These are phyloP conservation scores for Imleria badia DNA, from an alignment of 768 basidiomycete species.

Conservation along the genomic window DNA sequence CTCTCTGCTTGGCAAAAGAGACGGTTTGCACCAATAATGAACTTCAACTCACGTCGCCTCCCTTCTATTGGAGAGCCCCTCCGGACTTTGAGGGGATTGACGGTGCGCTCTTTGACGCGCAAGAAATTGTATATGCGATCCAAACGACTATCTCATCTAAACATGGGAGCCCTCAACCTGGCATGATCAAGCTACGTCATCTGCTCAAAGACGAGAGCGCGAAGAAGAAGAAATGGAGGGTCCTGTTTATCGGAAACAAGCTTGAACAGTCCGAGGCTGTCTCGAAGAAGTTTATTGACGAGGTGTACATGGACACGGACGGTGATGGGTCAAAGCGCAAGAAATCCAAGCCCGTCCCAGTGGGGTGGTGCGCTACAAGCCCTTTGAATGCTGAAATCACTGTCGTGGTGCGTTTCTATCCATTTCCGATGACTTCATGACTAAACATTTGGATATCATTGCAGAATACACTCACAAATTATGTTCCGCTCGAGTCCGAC, in stretches of 20 bases:
- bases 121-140: not conserved
- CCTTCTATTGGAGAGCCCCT: conserved; percentile 2
- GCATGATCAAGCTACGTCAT: not conserved
- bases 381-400: not conserved
- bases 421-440: not conserved
- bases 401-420: not conserved
- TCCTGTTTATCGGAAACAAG: conserved; percentile 4
- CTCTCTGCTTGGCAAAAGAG: not conserved
- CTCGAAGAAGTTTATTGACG: not conserved
- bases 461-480: conserved; percentile 1
- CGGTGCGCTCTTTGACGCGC: not conserved
- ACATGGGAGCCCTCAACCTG: not conserved
- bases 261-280: not conserved
- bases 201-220: not conserved
- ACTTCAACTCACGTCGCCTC: not conserved
- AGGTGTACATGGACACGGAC: not conserved
- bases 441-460: not conserved
- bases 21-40: not conserved
- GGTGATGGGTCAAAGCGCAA: not conserved
- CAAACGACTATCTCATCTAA: not conserved
- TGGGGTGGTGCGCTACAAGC: conserved; percentile 1
- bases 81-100: conserved; percentile 1
- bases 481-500: not conserved
- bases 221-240: not conserved
- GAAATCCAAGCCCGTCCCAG: not conserved